A percentile compares a stretch with the other conserved stretches of the same genome.
Conservation (phyloP, 1,284 basidiomycete species). For the Tilletia indica region DNA sequence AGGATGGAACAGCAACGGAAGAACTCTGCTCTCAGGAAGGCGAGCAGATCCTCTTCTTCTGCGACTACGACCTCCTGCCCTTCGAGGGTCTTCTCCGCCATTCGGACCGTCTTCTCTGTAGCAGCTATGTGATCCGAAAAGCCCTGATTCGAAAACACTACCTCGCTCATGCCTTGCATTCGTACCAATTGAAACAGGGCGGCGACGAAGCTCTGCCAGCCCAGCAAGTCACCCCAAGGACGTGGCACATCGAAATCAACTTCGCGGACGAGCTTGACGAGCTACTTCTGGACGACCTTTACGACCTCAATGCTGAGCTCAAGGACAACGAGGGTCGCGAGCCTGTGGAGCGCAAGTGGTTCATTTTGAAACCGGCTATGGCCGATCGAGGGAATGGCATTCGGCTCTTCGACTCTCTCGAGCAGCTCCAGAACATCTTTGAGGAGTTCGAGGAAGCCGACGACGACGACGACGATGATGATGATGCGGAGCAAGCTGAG, state of each 20-base stretch:
- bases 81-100: conserved; percentile 40
- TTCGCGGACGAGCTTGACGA: conserved; percentile 95
- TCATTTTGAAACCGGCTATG: conserved; percentile 87
- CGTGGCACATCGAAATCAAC: conserved; percentile 84
- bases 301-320: conserved; percentile 73
- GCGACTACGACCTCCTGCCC: conserved; percentile 51
- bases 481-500: conserved; percentile 40
- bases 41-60: conserved; percentile 37
- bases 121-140: conserved; percentile 85
- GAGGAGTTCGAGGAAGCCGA: conserved; percentile 73
- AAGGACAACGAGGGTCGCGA: conserved; percentile 30
- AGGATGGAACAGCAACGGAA: conserved; percentile 15
- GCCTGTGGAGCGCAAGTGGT: conserved; percentile 59
- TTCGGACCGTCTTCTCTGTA: conserved; percentile 62
- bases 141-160: conserved; percentile 93
- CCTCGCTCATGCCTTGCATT: conserved; percentile 72
- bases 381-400: conserved; percentile 95
- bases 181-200: conserved; percentile 33
- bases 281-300: conserved; percentile 87
- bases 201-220: not conserved
- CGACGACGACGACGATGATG: conserved; percentile 57
- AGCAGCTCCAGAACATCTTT: conserved; percentile 74
- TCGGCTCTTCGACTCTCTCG: conserved; percentile 78
- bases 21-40: not conserved
- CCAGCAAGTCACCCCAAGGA: conserved; percentile 64